Percentiles rank a stretch among this genome's conserved stretches.
Conservation (phyloP, 306 rosid genomes). For the Hippophae gyantsensis region DNA sequence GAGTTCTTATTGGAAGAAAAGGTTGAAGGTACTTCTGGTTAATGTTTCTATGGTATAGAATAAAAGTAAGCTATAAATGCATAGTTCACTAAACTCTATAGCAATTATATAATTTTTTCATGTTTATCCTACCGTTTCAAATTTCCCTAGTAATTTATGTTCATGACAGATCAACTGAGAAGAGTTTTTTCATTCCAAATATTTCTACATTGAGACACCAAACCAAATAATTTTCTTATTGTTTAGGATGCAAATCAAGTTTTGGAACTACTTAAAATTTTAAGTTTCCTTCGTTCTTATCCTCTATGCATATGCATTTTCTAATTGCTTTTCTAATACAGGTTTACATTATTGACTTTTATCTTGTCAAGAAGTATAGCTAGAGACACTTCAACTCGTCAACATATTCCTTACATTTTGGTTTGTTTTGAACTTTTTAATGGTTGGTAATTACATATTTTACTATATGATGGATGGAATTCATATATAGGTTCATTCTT, state of each 20-base stretch:
- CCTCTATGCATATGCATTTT: conserved; percentile 9
- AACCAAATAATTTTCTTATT: conserved; percentile 96
- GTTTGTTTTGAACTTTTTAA: background rate
- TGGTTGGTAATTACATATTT: background rate
- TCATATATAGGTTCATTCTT: background rate
- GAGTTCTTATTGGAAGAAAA: too few relatives aligned
- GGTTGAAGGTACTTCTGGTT: too few relatives aligned
- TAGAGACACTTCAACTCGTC: conserved; percentile 72
- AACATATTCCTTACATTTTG: conserved; percentile 95
- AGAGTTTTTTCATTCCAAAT: conserved; percentile 80
- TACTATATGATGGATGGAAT: background rate
- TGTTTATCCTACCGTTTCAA: conserved; percentile 5
- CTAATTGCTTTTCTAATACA: conserved; percentile 22
- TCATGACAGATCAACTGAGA: conserved; percentile 65
- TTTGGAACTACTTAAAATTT: conserved; percentile 13
- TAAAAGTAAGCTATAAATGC: too few relatives aligned
- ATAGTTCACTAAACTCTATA: too few relatives aligned
- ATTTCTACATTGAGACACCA: conserved; percentile 89
- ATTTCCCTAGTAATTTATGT: background rate
- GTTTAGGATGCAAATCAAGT: conserved; percentile 98
- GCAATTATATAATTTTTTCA: conserved; percentile 5
- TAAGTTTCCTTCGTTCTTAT: background rate
- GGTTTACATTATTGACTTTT: conserved; percentile 89
- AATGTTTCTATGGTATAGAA: too few relatives aligned
- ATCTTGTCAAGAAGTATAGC: conserved; percentile 96